A percentile compares a stretch with the other conserved stretches of the same genome.
Conservation (phyloP, 1,284 basidiomycete species). For the Stereum hirsutum region DNA sequence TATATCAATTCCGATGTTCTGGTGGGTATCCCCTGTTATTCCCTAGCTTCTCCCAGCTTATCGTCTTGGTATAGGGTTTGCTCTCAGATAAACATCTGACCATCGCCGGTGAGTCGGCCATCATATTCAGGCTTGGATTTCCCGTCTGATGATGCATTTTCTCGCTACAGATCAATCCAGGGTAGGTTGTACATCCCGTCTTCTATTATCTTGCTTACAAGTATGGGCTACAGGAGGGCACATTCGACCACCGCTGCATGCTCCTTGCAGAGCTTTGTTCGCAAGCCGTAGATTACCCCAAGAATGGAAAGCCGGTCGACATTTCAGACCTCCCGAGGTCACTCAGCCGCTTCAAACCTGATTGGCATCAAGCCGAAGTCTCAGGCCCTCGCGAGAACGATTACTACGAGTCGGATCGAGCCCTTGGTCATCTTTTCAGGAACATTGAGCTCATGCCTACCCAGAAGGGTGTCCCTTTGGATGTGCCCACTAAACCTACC, state of each 20-base stretch:
- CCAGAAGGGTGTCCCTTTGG: background rate
- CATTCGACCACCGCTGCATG: conserved; percentile 53
- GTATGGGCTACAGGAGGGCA: conserved; percentile 49
- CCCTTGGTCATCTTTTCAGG: conserved; percentile 61
- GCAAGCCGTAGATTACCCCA: conserved; percentile 67
- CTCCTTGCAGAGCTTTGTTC: conserved; percentile 57
- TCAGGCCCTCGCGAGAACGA: conserved; percentile 45
- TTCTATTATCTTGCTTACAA: background rate
- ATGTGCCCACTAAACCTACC: background rate
- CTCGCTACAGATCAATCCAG: conserved; percentile 49
- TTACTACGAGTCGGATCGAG: conserved; percentile 61
- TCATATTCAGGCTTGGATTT: background rate
- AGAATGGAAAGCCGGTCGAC: conserved; percentile 60
- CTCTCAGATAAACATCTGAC: conserved; percentile 61
- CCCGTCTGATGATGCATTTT: background rate
- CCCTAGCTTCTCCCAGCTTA: conserved; percentile 33
- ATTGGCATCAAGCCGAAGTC: conserved; percentile 68
- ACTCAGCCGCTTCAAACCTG: conserved; percentile 60
- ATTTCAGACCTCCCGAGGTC: conserved; percentile 36
- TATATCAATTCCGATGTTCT: conserved; percentile 76
- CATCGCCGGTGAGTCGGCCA: conserved; percentile 49
- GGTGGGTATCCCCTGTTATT: conserved; percentile 50
- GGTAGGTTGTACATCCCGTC: conserved; percentile 22
- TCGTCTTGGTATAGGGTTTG: conserved; percentile 38
- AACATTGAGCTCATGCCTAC: conserved; percentile 37